A percentile compares a stretch with the other conserved stretches of the same genome.
Conservation (phyloP, 805 yeast genomes). For the Wickerhamiella spandovensis region DNA sequence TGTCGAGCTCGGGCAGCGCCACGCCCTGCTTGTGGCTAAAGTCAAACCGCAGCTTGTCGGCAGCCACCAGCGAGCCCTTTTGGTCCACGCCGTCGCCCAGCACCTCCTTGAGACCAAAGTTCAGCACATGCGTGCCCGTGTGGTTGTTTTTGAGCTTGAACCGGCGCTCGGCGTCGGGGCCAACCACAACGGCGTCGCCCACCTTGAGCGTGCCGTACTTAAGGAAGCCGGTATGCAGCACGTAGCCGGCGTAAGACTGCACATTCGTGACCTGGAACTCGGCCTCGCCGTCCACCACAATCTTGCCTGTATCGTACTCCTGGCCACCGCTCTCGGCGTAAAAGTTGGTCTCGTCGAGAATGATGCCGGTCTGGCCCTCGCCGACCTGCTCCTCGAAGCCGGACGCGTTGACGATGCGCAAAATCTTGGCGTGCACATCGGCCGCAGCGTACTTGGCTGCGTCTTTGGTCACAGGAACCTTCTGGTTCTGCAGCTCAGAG, state of each 20-base stretch:
- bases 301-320: slow-evolving; percentile 87
- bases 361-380: slow-evolving; percentile 53
- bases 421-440: slow-evolving; percentile 53
- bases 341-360: slow-evolving; percentile 83
- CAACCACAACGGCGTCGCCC: slow-evolving; percentile 64
- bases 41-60: slow-evolving; percentile 91
- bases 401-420: slow-evolving; percentile 52
- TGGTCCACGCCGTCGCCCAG: slow-evolving; percentile 86
- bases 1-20: slow-evolving; percentile 50
- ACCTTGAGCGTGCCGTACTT: slow-evolving; percentile 62
- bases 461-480: slow-evolving; percentile 74
- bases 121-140: slow-evolving; percentile 93
- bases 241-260: slow-evolving; percentile 87
- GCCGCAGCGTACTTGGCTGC: slow-evolving; percentile 52
- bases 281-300: slow-evolving; percentile 73
- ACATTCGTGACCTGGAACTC: slow-evolving; percentile 88
- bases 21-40: slow-evolving; percentile 87
- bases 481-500: slow-evolving; percentile 48
- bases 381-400: slow-evolving; percentile 38
- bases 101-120: slow-evolving; percentile 74
- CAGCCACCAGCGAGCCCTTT: slow-evolving; percentile 91
- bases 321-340: slow-evolving; percentile 99
- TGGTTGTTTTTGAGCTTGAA: slow-evolving; percentile 96
- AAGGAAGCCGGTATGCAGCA: slow-evolving; percentile 81
- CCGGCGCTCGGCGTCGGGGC: slow-evolving; percentile 85